phyloP scores from a whole-genome alignment of 1,139 yeast species.

The Zygoascus meyerae region DNA sequence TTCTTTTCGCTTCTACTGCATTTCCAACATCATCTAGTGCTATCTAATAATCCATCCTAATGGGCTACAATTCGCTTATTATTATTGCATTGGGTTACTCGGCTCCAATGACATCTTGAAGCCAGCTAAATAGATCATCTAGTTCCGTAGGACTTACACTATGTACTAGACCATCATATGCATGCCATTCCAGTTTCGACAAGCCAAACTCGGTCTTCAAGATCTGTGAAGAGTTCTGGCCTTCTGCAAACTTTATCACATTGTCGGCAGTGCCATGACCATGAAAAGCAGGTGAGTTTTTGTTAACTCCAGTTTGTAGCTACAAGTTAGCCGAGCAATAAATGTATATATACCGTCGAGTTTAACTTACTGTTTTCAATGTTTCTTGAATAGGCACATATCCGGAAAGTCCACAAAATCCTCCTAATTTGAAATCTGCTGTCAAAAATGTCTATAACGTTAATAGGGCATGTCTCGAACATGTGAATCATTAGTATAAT shows the following conservation, averaged over 20 bases:
- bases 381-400: constrained; percentile 52
- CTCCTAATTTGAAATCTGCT: constrained; percentile 63
- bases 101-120: constrained; percentile 33
- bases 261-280: constrained; percentile 86
- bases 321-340: constrained; percentile 1
- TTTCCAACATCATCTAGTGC: too few relatives aligned
- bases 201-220: constrained; percentile 47
- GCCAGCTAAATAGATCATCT: constrained; percentile 50
- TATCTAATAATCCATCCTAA: too few relatives aligned
- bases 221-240: constrained; percentile 39
- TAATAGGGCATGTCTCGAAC: background rate
- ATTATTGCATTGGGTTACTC: background rate
- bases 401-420: constrained; percentile 73
- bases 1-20: too few relatives aligned
- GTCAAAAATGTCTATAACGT: constrained; percentile 19
- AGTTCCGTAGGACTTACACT: constrained; percentile 64
- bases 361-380: constrained; percentile 31
- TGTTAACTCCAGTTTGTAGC: constrained; percentile 39
- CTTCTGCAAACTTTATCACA: constrained; percentile 49
- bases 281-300: constrained; percentile 70
- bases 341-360: background rate
- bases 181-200: constrained; percentile 48
- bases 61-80: too few relatives aligned
- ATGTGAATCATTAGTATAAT: background rate
- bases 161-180: constrained; percentile 63